Evolutionary conservation across 1,284 basidiomycete genomes (phyloP).

Genomic region (Phellopilus nigrolimitatus): DNA sequence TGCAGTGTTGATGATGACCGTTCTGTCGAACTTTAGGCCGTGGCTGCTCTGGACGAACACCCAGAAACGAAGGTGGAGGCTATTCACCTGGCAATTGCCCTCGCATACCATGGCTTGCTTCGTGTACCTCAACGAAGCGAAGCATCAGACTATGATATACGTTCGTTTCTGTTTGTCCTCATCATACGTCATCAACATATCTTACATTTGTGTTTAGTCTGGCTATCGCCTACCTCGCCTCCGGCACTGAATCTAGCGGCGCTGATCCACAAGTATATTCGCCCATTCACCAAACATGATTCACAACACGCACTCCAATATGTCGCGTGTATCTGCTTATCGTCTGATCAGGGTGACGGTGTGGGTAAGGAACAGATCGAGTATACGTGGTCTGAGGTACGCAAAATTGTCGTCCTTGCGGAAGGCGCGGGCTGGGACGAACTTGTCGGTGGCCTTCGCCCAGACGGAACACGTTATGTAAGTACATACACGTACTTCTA

Average conservation of each 20-base stretch:
- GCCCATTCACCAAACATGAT: constrained; percentile 88
- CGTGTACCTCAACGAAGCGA: constrained; percentile 77
- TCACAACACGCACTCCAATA: constrained; percentile 94
- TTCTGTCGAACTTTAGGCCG: constrained; percentile 49
- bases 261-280: constrained; percentile 88
- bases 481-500: constrained; percentile 30
- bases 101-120: constrained; percentile 92
- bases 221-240: constrained; percentile 55
- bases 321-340: constrained; percentile 85
- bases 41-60: constrained; percentile 87
- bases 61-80: constrained; percentile 89
- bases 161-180: constrained; percentile 45
- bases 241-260: constrained; percentile 81
- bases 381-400: constrained; percentile 81
- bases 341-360: constrained; percentile 65
- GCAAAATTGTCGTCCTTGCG: constrained; percentile 84
- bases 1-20: constrained; percentile 9
- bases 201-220: constrained; percentile 40
- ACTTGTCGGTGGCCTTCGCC: constrained; percentile 85
- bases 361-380: constrained; percentile 83
- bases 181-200: background rate
- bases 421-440: constrained; percentile 86
- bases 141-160: constrained; percentile 74
- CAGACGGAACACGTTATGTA: constrained; percentile 86
- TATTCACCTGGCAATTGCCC: constrained; percentile 88